A percentile compares a stretch with the other conserved stretches of the same genome.
phyloP scores from a whole-genome alignment of 2,329 filamentous ascomycete species.

The Microcyclospora tardicrescens region DNA sequence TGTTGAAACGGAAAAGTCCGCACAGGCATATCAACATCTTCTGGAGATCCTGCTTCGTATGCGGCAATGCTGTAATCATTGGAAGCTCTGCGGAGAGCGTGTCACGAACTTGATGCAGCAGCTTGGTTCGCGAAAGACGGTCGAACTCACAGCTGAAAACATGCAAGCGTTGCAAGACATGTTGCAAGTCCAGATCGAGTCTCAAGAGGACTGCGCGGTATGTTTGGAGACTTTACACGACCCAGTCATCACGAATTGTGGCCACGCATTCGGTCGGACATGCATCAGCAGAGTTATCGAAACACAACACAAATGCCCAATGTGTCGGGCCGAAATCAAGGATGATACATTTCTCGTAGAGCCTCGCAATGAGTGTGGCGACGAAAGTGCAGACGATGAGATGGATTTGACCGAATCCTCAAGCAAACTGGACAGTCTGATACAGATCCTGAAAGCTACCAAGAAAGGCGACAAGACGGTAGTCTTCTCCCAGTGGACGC shows the following conservation, averaged over 20 bases:
- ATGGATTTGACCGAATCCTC: constrained; percentile 51
- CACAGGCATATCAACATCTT: constrained; percentile 55
- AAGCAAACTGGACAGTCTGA: constrained; percentile 69
- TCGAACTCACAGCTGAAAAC: constrained; percentile 62
- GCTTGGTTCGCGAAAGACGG: constrained; percentile 53
- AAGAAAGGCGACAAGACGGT: constrained; percentile 50
- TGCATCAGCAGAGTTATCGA: constrained; percentile 68
- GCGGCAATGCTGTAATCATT: constrained; percentile 79
- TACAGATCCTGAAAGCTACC: constrained; percentile 61
- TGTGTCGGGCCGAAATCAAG: constrained; percentile 61
- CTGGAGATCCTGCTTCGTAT: constrained; percentile 72
- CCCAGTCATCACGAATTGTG: constrained; percentile 75
- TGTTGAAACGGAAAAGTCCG: constrained; percentile 33
- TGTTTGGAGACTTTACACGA: constrained; percentile 61
- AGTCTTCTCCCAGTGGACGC: constrained; percentile 67
- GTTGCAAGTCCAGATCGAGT: constrained; percentile 63
- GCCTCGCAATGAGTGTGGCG: constrained; percentile 43
- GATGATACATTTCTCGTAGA: constrained; percentile 47
- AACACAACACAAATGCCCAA: constrained; percentile 66
- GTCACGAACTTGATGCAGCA: constrained; percentile 59
- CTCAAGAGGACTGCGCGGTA: constrained; percentile 69
- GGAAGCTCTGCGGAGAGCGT: constrained; percentile 65
- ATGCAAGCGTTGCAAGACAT: constrained; percentile 58
- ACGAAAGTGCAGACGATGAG: constrained; percentile 33
- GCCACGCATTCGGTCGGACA: constrained; percentile 60